Evolutionary conservation across 768 basidiomycete genomes (phyloP).

Genomic region (Rhodosporidiobolus odoratus): DNA sequence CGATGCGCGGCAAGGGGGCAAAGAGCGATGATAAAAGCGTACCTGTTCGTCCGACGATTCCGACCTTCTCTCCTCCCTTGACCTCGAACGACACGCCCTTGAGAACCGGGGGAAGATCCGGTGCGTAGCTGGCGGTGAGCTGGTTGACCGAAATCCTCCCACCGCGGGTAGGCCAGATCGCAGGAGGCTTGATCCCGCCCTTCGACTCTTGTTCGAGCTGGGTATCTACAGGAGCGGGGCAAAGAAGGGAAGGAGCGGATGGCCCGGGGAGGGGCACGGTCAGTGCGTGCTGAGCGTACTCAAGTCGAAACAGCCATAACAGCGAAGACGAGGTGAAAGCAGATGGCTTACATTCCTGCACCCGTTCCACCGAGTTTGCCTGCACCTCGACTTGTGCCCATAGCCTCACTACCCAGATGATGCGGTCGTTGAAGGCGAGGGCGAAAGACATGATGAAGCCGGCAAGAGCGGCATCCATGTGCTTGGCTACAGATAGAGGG

Average conservation of each 20-base stretch:
- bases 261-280: too few relatives aligned
- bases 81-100: constrained; percentile 44
- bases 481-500: not conserved
- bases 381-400: constrained; percentile 44
- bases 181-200: constrained; percentile 48
- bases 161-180: constrained; percentile 47
- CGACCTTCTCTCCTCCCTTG: constrained; percentile 48
- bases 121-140: constrained; percentile 43
- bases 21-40: constrained; percentile 36
- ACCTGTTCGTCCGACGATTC: constrained; percentile 60
- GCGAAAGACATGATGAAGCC: constrained; percentile 44
- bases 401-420: constrained; percentile 50
- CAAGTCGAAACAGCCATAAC: not conserved
- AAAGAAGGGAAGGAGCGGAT: not conserved
- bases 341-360: constrained; percentile 43
- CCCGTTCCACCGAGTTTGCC: constrained; percentile 51
- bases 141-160: constrained; percentile 47
- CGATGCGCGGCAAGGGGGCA: not conserved
- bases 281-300: too few relatives aligned
- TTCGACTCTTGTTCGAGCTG: constrained; percentile 32
- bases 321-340: not conserved
- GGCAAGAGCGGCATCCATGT: constrained; percentile 47
- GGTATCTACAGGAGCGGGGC: constrained; percentile 28
- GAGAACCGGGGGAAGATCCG: constrained; percentile 47
- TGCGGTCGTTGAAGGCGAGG: constrained; percentile 47